These are phyloP conservation scores for Diaporthe sp. DNA, from an alignment of 2,329 filamentous ascomycete genomes.

Conservation along the genomic window DNA sequence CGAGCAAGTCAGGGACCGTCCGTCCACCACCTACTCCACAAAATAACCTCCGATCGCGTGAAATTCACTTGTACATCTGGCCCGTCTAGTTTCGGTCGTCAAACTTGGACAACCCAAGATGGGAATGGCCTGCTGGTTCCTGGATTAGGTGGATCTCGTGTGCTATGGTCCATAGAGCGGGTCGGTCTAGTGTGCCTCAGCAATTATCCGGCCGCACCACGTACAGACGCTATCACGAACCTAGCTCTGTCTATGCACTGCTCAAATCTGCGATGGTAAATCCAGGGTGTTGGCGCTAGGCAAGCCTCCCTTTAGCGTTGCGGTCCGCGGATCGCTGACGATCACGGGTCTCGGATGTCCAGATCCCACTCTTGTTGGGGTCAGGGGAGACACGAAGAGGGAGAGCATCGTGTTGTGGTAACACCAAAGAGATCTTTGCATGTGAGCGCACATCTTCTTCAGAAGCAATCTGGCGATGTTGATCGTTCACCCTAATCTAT, in stretches of 20 bases:
- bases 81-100: neutral
- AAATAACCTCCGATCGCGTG: neutral
- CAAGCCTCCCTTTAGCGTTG: slow-evolving; percentile 1
- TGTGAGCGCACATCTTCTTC: neutral
- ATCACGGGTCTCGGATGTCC: slow-evolving; percentile 8
- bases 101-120: neutral
- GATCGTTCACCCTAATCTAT: no score
- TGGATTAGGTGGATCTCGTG: neutral
- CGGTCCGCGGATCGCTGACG: slow-evolving; percentile 7
- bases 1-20: neutral
- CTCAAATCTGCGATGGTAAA: neutral
- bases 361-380: neutral
- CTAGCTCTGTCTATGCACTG: slow-evolving; percentile 11
- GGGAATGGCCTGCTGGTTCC: neutral
- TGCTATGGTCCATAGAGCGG: neutral
- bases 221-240: neutral
- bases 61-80: neutral
- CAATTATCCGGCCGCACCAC: slow-evolving; percentile 11
- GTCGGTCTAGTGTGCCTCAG: slow-evolving; percentile 5
- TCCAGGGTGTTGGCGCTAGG: neutral
- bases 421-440: neutral
- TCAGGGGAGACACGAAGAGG: neutral
- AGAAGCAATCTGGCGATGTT: neutral
- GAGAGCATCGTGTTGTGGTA: neutral
- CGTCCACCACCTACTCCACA: neutral